phyloP scores from a whole-genome alignment of 768 basidiomycete genomes.

The Phylloporus rhodoxanthus region DNA sequence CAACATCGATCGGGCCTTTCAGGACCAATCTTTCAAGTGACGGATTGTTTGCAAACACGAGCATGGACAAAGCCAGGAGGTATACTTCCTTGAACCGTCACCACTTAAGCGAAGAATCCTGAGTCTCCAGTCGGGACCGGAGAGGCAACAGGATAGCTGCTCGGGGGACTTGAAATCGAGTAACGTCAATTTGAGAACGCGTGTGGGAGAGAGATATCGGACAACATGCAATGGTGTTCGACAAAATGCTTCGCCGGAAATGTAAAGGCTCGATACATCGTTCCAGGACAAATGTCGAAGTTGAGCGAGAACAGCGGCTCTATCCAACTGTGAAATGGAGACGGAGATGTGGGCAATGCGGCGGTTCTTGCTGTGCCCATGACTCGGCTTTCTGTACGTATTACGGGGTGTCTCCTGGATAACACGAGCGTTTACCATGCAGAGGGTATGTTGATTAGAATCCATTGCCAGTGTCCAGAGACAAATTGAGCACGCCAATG shows the following conservation, averaged over 20 bases:
- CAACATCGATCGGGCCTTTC: neutral
- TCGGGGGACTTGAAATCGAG: neutral
- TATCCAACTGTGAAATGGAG: conserved; percentile 13
- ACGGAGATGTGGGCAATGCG: conserved; percentile 34
- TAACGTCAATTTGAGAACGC: conserved; percentile 31
- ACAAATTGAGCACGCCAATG: conserved; percentile 50
- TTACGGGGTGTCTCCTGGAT: conserved; percentile 38
- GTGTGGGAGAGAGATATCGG: conserved; percentile 25
- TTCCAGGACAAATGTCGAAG: conserved; percentile 24
- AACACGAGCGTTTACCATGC: conserved; percentile 62
- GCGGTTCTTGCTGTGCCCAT: conserved; percentile 54
- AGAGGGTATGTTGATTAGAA: conserved; percentile 44
- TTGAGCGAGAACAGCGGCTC: conserved; percentile 8
- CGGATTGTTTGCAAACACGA: conserved; percentile 17
- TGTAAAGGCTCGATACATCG: conserved; percentile 16
- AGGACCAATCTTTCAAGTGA: conserved; percentile 23
- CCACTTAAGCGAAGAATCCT: conserved; percentile 20
- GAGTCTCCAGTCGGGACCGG: conserved; percentile 23
- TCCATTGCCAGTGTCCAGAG: conserved; percentile 56
- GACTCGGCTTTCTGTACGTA: conserved; percentile 48
- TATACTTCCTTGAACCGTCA: conserved; percentile 15
- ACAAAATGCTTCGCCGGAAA: conserved; percentile 7
- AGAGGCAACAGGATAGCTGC: conserved; percentile 3
- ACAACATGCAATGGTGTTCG: conserved; percentile 26
- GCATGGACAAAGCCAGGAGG: conserved; percentile 7